Evolutionary conservation across 139 green algal genomes (phyloP).

Genomic region (Chlamydomonas sp.): DNA sequence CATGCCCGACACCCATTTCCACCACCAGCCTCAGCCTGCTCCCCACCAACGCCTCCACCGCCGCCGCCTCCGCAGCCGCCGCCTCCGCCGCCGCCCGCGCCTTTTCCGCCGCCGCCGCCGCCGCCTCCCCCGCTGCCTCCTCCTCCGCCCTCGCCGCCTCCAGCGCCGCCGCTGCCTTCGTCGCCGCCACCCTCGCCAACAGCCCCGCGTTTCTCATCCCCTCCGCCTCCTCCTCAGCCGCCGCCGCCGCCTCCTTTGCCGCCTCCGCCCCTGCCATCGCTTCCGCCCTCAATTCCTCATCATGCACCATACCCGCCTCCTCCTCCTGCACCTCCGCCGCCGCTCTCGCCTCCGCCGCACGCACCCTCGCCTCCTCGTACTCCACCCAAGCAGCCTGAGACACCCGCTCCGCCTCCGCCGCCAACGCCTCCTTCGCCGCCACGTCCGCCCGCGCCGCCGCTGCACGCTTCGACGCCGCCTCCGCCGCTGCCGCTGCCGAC

Average conservation of each 20-base stretch:
- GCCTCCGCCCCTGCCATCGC: background rate
- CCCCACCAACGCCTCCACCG: background rate
- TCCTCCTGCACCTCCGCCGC: background rate
- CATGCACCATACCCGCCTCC: background rate
- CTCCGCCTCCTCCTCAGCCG: background rate
- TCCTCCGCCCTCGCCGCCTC: background rate
- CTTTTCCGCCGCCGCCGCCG: background rate
- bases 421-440: background rate
- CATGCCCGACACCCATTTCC: slow-evolving; percentile 41
- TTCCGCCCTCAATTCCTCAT: background rate
- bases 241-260: background rate
- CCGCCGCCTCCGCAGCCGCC: background rate
- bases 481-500: too few species aligned
- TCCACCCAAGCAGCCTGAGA: background rate
- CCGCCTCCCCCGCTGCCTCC: background rate
- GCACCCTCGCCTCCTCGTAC: background rate
- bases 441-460: background rate
- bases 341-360: background rate
- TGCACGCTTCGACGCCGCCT: background rate
- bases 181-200: background rate
- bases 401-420: background rate
- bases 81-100: background rate
- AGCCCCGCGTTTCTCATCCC: background rate
- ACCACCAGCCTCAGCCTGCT: slow-evolving; percentile 1
- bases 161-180: background rate